These are phyloP conservation scores for Allantophomopsis cytisporea DNA, from an alignment of 2,329 filamentous ascomycete species.

Conservation along the genomic window DNA sequence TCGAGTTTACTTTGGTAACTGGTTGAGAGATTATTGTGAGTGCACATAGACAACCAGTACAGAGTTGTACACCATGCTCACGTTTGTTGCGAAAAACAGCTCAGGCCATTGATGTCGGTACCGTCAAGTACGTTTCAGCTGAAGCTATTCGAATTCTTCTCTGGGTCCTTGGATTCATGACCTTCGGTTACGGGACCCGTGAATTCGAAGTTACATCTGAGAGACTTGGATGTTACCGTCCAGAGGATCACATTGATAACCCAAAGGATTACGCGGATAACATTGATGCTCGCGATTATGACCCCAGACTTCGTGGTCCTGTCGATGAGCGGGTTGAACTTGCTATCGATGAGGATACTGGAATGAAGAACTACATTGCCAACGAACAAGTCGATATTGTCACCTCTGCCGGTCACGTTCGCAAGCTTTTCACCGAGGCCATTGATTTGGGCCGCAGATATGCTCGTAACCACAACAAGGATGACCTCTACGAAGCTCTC, in stretches of 20 bases:
- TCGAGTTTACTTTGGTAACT: constrained; percentile 91
- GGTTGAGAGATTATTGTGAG: constrained; percentile 72
- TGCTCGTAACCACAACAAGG: constrained; percentile 47
- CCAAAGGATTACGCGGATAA: constrained; percentile 81
- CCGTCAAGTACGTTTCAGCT: constrained; percentile 78
- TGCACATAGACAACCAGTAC: background rate
- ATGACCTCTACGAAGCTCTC: constrained; percentile 78
- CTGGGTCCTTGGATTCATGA: constrained; percentile 83
- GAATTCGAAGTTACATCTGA: constrained; percentile 79
- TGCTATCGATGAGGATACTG: constrained; percentile 59
- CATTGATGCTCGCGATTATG: constrained; percentile 69
- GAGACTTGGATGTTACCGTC: constrained; percentile 67
- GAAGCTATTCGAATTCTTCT: constrained; percentile 84
- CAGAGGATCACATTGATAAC: constrained; percentile 73
- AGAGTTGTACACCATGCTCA: background rate
- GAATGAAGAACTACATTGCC: constrained; percentile 91
- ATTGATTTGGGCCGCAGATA: constrained; percentile 75
- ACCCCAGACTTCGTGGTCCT: constrained; percentile 67
- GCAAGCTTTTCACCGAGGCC: constrained; percentile 56
- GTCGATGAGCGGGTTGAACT: constrained; percentile 71
- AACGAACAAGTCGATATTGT: constrained; percentile 68
- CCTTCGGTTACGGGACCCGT: constrained; percentile 68
- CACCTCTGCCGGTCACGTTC: constrained; percentile 68
- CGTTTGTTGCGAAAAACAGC: constrained; percentile 17
- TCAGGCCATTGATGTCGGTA: constrained; percentile 86